phyloP scores from a whole-genome alignment of 306 rosid species.

The Ceratonia siliqua region DNA sequence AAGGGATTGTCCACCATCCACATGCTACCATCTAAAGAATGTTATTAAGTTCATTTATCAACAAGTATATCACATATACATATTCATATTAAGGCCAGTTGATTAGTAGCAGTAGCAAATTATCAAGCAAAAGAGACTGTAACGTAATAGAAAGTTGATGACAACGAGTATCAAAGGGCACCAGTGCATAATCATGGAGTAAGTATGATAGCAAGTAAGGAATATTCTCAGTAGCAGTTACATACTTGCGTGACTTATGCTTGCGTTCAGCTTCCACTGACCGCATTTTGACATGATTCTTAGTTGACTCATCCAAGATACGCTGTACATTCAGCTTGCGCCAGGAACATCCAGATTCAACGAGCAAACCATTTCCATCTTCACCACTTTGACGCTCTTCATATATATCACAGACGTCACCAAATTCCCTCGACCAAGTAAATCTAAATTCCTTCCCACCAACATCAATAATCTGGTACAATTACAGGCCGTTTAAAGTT shows the following conservation, averaged over 20 bases:
- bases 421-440: slow-evolving; percentile 81
- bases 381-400: slow-evolving; percentile 81
- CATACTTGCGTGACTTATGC: slow-evolving; percentile 79
- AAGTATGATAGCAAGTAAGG: not conserved
- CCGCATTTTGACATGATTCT: slow-evolving; percentile 76
- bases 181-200: slow-evolving; percentile 6
- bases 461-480: slow-evolving; percentile 82
- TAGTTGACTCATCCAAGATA: slow-evolving; percentile 79
- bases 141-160: slow-evolving; percentile 3
- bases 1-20: not conserved
- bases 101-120: slow-evolving; percentile 20
- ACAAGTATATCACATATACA: not conserved
- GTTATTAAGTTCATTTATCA: slow-evolving; percentile 3
- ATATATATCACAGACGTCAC: slow-evolving; percentile 85
- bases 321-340: slow-evolving; percentile 93
- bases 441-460: slow-evolving; percentile 90
- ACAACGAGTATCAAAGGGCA: slow-evolving; percentile 24
- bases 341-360: slow-evolving; percentile 95
- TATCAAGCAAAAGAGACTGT: slow-evolving; percentile 12
- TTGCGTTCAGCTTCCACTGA: slow-evolving; percentile 92
- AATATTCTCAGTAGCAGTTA: not conserved
- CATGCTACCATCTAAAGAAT: slow-evolving; percentile 2
- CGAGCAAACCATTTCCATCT: slow-evolving; percentile 78
- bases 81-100: slow-evolving; percentile 16
- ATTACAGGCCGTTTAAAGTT: slow-evolving; percentile 26